Evolutionary conservation across 108 stramenopile genomes (phyloP), one percentile per base, ranked within the genome.

Genomic region (Conticribra guillardii): DNA sequence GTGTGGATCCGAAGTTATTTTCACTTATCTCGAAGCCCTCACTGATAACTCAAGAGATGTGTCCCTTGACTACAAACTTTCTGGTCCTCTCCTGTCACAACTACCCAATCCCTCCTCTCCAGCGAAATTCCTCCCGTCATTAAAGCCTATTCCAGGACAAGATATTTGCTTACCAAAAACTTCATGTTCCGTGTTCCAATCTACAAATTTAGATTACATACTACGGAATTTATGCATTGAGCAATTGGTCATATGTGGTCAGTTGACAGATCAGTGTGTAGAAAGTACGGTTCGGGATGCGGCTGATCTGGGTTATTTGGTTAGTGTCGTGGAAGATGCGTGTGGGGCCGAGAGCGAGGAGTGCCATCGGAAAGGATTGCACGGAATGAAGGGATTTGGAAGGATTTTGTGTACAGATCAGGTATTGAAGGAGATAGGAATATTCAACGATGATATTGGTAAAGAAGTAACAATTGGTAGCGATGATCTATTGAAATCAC

Each of bases 261-360:
- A 92, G 59, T 62, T 89, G 45, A 92, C 88, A 37, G 85, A 92
- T 70, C 91, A 92, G 58, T 92, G 88, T 73, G 87, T 92, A 14
- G 85, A 89, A 62, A 76, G 80, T 51, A 84, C 91, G 2, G 87
- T 92, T 21, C 81, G 91, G 33, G 85, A 88, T 77, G 91, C 88
- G 16, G 91, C 91, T 18, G 88, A 92, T 74, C 59, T 89, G 59
- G 91, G 91, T 22, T 92, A 74, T 57, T 62, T 89, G 15, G 88
- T 92, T 0, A 86, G 83, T 26, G 85, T 89, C 2, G 88, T 86
- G 14, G 76, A 92, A 15, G 91, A 92, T 71, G 91, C 91, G 1
- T 92, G 91, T 52, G 88, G 82, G 1, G 85, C 91, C 24, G 48
- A 80, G 9, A 70, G 72, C 27, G 54, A 64, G 32, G 76, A 69